Conservation (phyloP, 208 protist species). For the Trichomonas tenax region DNA sequence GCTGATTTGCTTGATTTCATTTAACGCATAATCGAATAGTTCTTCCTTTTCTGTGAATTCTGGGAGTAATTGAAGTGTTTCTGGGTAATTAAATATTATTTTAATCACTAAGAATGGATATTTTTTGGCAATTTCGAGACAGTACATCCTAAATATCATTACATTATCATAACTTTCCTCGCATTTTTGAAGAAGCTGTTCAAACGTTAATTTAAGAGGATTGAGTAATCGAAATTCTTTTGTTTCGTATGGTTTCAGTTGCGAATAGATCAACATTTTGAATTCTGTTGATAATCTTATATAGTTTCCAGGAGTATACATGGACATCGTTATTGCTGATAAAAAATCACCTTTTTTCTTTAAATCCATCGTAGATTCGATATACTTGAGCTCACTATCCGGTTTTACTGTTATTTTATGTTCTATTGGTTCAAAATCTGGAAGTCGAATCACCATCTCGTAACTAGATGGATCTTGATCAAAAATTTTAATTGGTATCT, state of each 20-base stretch:
- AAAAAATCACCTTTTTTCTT: not conserved
- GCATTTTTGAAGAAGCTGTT: not conserved
- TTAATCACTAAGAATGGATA: not conserved
- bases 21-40: not conserved
- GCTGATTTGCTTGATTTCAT: not conserved
- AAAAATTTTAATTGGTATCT: not conserved
- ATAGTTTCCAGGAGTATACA: not conserved
- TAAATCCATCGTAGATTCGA: not conserved
- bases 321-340: not conserved
- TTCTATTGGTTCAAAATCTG: not conserved
- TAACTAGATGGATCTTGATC: not conserved
- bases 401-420: not conserved
- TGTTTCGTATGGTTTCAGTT: not conserved
- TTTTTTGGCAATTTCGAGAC: not conserved
- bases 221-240: not conserved
- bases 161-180: not conserved
- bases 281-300: not conserved
- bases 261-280: not conserved
- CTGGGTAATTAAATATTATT: not conserved
- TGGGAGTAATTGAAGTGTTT: not conserved
- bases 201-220: not conserved
- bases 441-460: not conserved
- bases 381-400: not conserved
- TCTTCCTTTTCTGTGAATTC: not conserved
- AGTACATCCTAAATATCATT: not conserved